Base-by-base conservation (phyloP, 2,329 filamentous ascomycete genomes). In the Helotiales sp. region DNA sequence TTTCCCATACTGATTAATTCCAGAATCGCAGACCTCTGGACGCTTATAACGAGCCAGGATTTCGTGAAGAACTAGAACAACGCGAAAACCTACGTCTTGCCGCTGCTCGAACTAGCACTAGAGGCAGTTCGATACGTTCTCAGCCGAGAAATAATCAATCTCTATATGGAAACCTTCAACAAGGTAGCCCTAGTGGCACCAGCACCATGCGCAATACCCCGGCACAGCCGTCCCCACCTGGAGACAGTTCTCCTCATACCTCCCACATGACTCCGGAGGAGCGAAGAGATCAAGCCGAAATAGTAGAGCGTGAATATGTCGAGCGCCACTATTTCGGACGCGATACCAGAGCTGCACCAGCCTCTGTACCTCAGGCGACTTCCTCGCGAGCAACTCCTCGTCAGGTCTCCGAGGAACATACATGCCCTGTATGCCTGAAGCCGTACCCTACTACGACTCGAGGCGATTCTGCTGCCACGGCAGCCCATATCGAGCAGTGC, bases 351-450 rank as follows among this genome's bases (percentile, higher is more conserved):
- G 24, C 8, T 29, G 31, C 25, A 17, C 34, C 29, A 36, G 44
- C 30, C 9, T 47, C 46, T 10, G 42, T 17, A 12, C 53, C 25
- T 8, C 24, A 52, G 36, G 2, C 59, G 31, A 44, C 24, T 31
- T 8, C 50, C 44, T 58, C 63, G 19, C 58, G 65, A 6, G 60
- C 67, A 15, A 56, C 55, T 42, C 55, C 62, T 24, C 65, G 57
- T 1, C 82, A 81, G 55, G 79, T 82, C 66, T 77, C 79, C 5
- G 90, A 93, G 70, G 89, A 92, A 68, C 89, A 93, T 69, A 87
- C 91, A 66, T 93, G 90, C 61, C 89, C 89, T 0, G 82, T 93
- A 44, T 93, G 90, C 66, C 88, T 90, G 67, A 74, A 78, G 34
- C 88, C 91, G 72, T 78, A 92, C 3, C 88, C 89, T 0, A 80